Conservation (phyloP, 257 asterid genomes). For the Solanum pimpinellifolium region DNA sequence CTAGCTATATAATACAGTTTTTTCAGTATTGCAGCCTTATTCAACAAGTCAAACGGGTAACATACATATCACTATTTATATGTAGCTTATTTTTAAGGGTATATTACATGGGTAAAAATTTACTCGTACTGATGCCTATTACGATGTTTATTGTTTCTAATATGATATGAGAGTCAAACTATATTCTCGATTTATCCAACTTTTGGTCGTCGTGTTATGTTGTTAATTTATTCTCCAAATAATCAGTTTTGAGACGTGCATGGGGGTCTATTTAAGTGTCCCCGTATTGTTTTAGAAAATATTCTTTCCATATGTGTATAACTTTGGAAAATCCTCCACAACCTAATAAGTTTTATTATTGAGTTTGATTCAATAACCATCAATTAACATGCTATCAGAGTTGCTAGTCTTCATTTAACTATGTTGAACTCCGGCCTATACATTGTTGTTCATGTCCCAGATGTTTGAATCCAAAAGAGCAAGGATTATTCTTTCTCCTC, state of each 20-base stretch:
- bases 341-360: neutral
- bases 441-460: neutral
- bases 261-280: neutral
- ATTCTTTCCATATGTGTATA: neutral
- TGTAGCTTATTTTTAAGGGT: neutral
- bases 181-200: neutral
- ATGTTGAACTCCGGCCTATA: neutral
- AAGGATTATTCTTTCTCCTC: neutral
- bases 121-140: neutral
- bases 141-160: neutral
- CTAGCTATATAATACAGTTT: too few species aligned
- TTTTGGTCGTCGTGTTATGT: neutral
- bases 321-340: neutral
- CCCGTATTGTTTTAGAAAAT: neutral
- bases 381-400: neutral
- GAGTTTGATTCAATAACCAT: neutral
- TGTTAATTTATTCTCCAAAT: neutral
- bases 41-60: too few species aligned
- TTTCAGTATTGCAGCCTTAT: too few species aligned
- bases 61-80: neutral
- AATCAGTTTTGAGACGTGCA: neutral
- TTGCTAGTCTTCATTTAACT: neutral
- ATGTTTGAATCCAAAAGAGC: neutral
- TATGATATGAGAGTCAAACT: neutral
- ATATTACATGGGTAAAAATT: neutral